Base-by-base conservation (phyloP, 306 rosid species). In the Hippophae rhamnoides region DNA sequence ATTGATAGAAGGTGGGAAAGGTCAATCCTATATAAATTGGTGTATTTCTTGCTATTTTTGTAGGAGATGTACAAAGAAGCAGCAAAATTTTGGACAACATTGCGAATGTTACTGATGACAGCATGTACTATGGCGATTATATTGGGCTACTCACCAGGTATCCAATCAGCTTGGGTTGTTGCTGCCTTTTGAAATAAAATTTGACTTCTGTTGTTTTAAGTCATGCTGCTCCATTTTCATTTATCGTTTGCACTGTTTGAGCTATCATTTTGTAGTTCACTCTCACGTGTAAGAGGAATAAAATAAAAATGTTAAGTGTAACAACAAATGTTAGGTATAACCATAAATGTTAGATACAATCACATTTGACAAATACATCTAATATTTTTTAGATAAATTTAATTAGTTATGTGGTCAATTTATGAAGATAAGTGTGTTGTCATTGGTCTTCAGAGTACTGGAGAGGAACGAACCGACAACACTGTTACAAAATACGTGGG, bases 121-220 rank as follows among this genome's bases (percentile, higher is more conserved):
- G 96, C 99, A 18, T 18, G 18, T 48, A 56, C 63, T 92, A 14
- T 92, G 99, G 99, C 80, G 99, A 66, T 68, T 92, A 52, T 92
- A 85, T 71, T 92, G 99, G 99, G 99, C 99, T 54, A 86, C 95
- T 72, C 99, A 92, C 79, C 99, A 92, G 90, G 99, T 92, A 82
- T 55, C 18, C 27, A 18, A 18, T 18, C 23, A 23, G 26, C 64
- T 27, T 47, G 3, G 13, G 10, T 49, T 49, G 53, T 23, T 5
- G 14, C 1, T 18, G 23, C 23, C 23, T 18, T 18, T 18, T 18
- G 23, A 18, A 18, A 18, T 18, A 18, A 18, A 18, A 18, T 18
- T 18, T 18, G 23, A 18, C 23, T 18, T 18, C 1, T 18, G 3
- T 49, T 12, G 25, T 49, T 5, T 18, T 49, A 13, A 12, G 8